Evolutionary conservation across 805 yeast species (phyloP), one percentile per base, ranked within the genome.

Genomic region (Sugiyamaella chiloensis): DNA sequence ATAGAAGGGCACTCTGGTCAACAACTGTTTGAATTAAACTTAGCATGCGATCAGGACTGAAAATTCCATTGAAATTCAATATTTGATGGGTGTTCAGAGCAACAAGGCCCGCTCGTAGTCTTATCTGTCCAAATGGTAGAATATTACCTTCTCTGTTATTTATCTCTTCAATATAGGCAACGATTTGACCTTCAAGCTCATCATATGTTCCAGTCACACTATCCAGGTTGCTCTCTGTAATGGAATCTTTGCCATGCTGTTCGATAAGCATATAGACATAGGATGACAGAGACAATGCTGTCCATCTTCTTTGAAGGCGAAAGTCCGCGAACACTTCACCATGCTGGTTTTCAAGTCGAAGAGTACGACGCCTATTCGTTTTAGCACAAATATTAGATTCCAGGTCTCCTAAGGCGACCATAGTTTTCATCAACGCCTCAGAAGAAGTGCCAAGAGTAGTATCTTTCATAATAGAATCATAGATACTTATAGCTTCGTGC

Each of bases 81-180:
- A 24, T 24, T 5, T 24, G 23, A 11, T 30, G 40, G 11, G 46
- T 42, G 8, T 23, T 14, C 5, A 42, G 24, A 8, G 20, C 35
- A 4, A 42, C 23, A 8, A 42, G 4, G 12, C 27, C 32, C 4
- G 27, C 20, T n/a, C 35, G 35, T 11, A 42, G 11, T 14, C 20
- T 17, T 17, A 42, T 42, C 34, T 42, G 46, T 14, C 46, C 46
- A 24, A 12, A 42, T 3, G 46, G 46, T 4, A 42, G 35, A 4
- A 42, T 31, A 3, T 6, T 29, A 6, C 46, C 46, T 29, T 42
- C 46, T 14, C 19, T 34, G 6, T 16, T 21, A 14, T 9, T 34
- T 4, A 42, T 12, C 3, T 11, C n/a, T n/a, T 42, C 40, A 7
- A 42, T 20, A 17, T 31, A 14, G 7, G 32, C 5, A 16, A 27